These are phyloP conservation scores for Fomitopsis pinicola DNA, from an alignment of 1,284 basidiomycete species.

Conservation along the genomic window DNA sequence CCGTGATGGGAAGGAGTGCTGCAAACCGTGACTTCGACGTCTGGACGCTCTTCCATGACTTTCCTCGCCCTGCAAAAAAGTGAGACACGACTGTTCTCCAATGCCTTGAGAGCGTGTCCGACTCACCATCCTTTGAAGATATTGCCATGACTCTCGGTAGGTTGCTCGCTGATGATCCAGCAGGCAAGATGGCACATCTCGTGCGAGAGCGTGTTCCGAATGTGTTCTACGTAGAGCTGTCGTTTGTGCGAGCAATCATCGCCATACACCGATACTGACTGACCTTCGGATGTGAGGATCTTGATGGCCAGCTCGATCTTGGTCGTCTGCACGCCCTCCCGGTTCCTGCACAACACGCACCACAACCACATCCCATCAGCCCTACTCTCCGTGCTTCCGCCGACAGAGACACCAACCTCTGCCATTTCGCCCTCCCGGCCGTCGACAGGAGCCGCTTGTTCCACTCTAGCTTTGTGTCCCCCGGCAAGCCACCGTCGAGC, in stretches of 20 bases:
- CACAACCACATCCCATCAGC: background rate
- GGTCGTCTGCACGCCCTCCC: conserved; percentile 45
- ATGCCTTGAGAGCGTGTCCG: too few species aligned
- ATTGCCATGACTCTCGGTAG: conserved; percentile 65
- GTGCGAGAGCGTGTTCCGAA: conserved; percentile 76
- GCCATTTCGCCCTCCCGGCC: conserved; percentile 74
- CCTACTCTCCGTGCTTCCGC: background rate
- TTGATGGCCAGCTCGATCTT: conserved; percentile 76
- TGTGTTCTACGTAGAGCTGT: conserved; percentile 47
- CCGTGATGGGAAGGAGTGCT: background rate
- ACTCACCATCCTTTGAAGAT: conserved; percentile 68
- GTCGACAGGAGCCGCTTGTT: conserved; percentile 70
- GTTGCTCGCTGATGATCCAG: conserved; percentile 70
- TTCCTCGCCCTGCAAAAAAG: conserved; percentile 47
- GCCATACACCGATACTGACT: conserved; percentile 30
- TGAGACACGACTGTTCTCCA: background rate
- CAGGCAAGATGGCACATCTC: conserved; percentile 87
- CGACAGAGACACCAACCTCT: conserved; percentile 36
- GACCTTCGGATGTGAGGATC: conserved; percentile 72
- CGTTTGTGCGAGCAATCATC: background rate
- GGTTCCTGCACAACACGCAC: conserved; percentile 32
- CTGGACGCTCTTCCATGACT: conserved; percentile 57
- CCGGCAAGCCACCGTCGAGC: conserved; percentile 71
- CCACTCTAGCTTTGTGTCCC: conserved; percentile 64
- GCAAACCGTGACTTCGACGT: conserved; percentile 71